phyloP scores from a whole-genome alignment of 495 filamentous ascomycete genomes.

The Xylaria venustula region DNA sequence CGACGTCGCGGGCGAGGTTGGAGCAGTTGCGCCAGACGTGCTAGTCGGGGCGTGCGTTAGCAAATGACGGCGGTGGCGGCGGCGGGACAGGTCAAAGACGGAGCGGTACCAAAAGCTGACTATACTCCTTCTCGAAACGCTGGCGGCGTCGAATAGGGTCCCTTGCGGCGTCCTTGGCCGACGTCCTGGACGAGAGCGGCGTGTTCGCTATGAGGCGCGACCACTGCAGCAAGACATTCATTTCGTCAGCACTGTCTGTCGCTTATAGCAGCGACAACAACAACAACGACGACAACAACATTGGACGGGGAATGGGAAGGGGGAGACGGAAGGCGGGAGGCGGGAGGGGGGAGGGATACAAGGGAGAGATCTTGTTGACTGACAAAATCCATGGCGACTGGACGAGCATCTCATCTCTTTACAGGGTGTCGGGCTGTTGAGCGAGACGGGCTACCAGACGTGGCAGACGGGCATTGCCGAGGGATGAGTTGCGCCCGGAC shows the following conservation, averaged over 20 bases:
- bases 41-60: conserved; percentile 40
- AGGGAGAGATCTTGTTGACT: conserved; percentile 8
- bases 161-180: conserved; percentile 61
- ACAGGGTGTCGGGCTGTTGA: background rate
- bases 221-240: conserved; percentile 56
- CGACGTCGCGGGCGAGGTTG: conserved; percentile 51
- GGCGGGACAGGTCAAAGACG: background rate
- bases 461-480: background rate
- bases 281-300: background rate
- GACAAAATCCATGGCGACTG: conserved; percentile 43
- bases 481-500: background rate
- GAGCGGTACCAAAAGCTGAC: conserved; percentile 69
- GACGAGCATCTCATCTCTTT: conserved; percentile 33
- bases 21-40: conserved; percentile 75
- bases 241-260: conserved; percentile 6
- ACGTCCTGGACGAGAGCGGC: conserved; percentile 55
- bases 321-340: background rate
- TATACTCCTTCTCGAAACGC: conserved; percentile 86
- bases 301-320: background rate
- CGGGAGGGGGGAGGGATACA: background rate
- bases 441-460: background rate
- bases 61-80: background rate
- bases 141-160: conserved; percentile 83
- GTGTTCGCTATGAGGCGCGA: conserved; percentile 86
- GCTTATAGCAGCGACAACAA: background rate